Base-by-base conservation (phyloP, 352 stramenopile genomes). In the Pythium aquatile region DNA sequence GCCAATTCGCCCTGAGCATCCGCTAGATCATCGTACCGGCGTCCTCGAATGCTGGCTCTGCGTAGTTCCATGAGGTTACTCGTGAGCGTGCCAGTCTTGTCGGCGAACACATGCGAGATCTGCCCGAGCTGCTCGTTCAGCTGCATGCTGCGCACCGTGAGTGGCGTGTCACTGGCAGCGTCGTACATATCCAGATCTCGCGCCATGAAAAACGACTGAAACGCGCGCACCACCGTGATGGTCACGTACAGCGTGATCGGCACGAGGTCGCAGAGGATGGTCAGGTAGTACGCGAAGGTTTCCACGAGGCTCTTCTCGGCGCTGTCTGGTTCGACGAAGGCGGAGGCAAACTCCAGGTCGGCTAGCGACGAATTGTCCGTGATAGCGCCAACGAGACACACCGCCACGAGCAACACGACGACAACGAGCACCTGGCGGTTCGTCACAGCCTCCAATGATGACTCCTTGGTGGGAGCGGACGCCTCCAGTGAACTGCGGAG, bases 71-170 rank as follows among this genome's bases (percentile, higher is more conserved):
- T 95, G 56, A 87, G 88, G 74, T 94, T 94, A 65, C 85, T 90
- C 3, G 85, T 94, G 1, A 94, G 66, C 3, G 85, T 94, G 26
- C 84, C 84, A 1, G 85, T 94, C 58, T 94, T 94, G 64, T 94
- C 84, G 9, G 79, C 98, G 72, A 99, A 99, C 33, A 99, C 96
- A 72, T 99, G 98, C 55, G 97, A 92, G 54, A 99, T 93, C 56
- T 93, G 78, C 1, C 85, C 85, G 4, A 94, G 69, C 52, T 94
- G 80, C 37, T 94, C 85, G 52, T 94, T 94, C 11, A 94, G 68
- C 63, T 86, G 75, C 78, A 90, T 93, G 65, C 89, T 92, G 20
- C 85, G 83, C 17, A 90, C 93, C 14, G 82, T 75, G 61, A 96
- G 84, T 1, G 71, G 74, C 8, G 74, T 82, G 29, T 81, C 82